Evolutionary conservation across 2,329 filamentous ascomycete species (phyloP).

Genomic region (Paracorniculantispora psalliotae): DNA sequence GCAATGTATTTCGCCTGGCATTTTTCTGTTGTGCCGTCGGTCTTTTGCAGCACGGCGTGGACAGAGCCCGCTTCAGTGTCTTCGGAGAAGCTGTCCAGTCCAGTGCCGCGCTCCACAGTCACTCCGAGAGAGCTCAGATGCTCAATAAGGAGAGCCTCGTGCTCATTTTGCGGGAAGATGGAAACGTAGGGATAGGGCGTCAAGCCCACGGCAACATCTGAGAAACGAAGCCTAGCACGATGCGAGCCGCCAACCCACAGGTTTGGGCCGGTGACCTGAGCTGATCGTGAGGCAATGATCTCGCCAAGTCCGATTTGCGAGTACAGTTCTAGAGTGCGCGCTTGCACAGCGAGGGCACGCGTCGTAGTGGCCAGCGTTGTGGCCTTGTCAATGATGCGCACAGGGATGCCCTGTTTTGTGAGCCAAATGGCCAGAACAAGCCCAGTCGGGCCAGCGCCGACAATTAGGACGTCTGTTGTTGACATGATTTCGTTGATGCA

Average conservation of each 20-base stretch:
- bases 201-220: neutral
- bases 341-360: slow-evolving; percentile 8
- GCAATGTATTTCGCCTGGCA: slow-evolving; percentile 6
- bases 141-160: neutral
- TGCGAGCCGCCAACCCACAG: slow-evolving; percentile 6
- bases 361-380: neutral
- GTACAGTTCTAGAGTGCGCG: slow-evolving; percentile 10
- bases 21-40: neutral
- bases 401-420: slow-evolving; percentile 3
- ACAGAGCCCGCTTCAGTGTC: neutral
- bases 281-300: neutral
- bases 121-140: neutral
- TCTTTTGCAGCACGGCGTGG: neutral
- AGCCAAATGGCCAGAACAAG: slow-evolving; percentile 13
- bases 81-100: slow-evolving; percentile 1
- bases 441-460: slow-evolving; percentile 13
- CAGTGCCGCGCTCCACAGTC: neutral
- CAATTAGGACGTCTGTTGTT: slow-evolving; percentile 6
- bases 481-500: neutral
- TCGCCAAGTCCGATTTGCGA: slow-evolving; percentile 4
- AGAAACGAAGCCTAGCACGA: neutral
- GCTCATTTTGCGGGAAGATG: slow-evolving; percentile 7
- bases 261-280: slow-evolving; percentile 1
- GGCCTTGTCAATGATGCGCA: slow-evolving; percentile 13
- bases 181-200: neutral